A percentile compares a stretch with the other conserved stretches of the same genome.
These are phyloP conservation scores for Scedosporium minutisporum DNA, from an alignment of 2,329 filamentous ascomycete species.

Conservation along the genomic window DNA sequence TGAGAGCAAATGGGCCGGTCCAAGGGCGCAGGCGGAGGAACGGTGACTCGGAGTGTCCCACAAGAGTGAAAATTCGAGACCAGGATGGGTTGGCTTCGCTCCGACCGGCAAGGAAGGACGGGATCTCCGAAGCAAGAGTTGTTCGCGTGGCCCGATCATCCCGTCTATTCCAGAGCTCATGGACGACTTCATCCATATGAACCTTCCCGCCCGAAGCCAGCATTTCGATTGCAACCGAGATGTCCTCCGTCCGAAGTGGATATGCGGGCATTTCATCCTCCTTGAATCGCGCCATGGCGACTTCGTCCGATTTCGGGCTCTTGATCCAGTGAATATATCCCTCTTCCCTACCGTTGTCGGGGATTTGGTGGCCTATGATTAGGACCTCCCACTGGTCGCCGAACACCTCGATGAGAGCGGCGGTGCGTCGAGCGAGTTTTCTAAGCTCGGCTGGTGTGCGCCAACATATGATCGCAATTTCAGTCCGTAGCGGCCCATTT, in stretches of 20 bases:
- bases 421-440: neutral
- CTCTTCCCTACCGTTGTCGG: neutral
- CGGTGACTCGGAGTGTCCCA: neutral
- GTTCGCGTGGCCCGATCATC: neutral
- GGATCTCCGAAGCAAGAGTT: neutral
- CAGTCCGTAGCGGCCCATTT: neutral
- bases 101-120: neutral
- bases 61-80: neutral
- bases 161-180: neutral
- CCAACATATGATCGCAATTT: neutral
- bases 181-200: neutral
- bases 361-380: neutral
- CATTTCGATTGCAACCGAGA: neutral
- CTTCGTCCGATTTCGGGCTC: neutral
- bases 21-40: neutral
- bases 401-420: neutral
- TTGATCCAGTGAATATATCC: neutral
- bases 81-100: neutral
- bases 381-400: neutral
- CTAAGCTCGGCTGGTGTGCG: neutral
- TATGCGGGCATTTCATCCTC: neutral
- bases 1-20: neutral
- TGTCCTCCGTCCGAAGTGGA: neutral
- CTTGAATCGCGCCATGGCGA: neutral
- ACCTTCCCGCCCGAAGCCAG: neutral